Evolutionary conservation across 345 rosid genomes (phyloP).

Genomic region (Alliaria petiolata): DNA sequence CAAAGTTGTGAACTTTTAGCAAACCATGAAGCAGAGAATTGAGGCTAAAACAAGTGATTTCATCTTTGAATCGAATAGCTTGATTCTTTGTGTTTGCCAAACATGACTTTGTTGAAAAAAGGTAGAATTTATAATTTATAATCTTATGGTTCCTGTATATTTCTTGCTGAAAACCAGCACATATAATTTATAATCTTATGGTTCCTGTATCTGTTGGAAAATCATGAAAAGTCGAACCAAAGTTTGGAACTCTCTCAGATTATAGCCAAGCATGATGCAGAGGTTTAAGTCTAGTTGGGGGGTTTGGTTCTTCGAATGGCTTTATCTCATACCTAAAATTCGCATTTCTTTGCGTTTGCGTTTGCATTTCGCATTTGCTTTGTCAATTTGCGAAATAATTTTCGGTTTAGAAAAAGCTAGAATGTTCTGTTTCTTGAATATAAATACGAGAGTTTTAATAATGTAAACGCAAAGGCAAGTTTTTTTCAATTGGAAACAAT

Average conservation of each 20-base stretch:
- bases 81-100: neutral
- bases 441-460: no score
- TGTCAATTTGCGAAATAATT: neutral
- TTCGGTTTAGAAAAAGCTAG: no score
- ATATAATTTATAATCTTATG: no score
- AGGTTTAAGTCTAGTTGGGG: neutral
- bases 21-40: neutral
- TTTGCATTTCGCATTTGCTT: neutral
- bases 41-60: neutral
- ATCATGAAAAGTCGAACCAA: neutral
- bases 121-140: neutral
- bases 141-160: neutral
- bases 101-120: neutral
- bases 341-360: neutral
- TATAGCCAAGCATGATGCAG: neutral
- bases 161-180: no score
- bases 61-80: neutral
- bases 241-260: neutral
- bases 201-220: neutral
- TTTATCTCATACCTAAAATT: neutral
- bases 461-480: neutral
- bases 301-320: neutral
- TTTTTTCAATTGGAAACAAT: no score
- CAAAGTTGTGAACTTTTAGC: neutral
- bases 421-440: no score